Base-by-base conservation (phyloP, 768 basidiomycete genomes). In the Neoboletus brunneissimus region DNA sequence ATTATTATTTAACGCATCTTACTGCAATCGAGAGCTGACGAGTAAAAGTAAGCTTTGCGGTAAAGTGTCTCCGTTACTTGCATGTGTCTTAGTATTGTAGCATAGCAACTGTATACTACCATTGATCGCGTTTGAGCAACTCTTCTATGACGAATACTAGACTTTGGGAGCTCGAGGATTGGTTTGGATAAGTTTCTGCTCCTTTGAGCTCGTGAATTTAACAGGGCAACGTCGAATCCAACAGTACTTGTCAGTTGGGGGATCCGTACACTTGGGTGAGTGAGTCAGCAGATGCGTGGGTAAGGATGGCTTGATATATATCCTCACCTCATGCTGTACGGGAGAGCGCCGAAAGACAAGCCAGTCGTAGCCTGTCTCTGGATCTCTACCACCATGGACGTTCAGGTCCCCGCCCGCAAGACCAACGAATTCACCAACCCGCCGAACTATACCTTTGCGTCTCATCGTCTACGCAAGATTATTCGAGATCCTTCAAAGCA, bases 401-500 rank as follows among this genome's bases (percentile, higher is more conserved):
- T 57, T 16, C 63, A 57, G 52, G 52, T 54, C 34, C 64, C 47
- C 34, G 32, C 51, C 44, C 68, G 66, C 58, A 64, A 27, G 55
- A 63, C 67, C 1, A 55, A 53, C 44, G 38, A 54, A 29, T 89
- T 90, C 71, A 84, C 81, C 22, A 76, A 83, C 62, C 87, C 88
- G 4, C 80, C 80, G 43, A 77, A 83, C 63, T 91, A 91, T 65
- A 64, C 78, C 25, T 90, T 91, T 61, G 82, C 86, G 22, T 79
- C 79, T 49, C 81, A 88, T 64, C 86, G 88, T 53, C 82, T 91
- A 46, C 67, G 74, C 55, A 76, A 73, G 34, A 76, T 75, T 49
- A 81, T 89, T 42, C 82, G 78, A 22, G 81, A 88, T 67, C 68
- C 84, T 9, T 75, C 72, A 22, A 91, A 88, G 74, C 86, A 87